A percentile compares a stretch with the other conserved stretches of the same genome.
These are phyloP conservation scores for Barnettozyma californica DNA, from an alignment of 805 yeast species.

Conservation along the genomic window DNA sequence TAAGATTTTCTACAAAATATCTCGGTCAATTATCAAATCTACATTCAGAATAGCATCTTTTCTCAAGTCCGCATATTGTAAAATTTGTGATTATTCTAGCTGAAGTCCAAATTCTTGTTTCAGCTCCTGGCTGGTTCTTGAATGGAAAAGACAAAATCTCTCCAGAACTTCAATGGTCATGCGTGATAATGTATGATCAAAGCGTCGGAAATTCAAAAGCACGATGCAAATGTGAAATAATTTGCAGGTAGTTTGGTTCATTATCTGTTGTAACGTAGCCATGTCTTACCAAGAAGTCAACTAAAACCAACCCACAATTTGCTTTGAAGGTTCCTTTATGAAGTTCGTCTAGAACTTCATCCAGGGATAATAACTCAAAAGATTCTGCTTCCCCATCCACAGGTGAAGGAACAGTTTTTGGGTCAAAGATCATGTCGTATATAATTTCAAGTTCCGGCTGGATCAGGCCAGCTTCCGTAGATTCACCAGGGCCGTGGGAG, in stretches of 20 bases:
- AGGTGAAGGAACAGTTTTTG: conserved; percentile 45
- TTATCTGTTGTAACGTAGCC: conserved; percentile 62
- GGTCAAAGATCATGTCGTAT: conserved; percentile 60
- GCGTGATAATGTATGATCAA: background rate
- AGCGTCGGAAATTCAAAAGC: conserved; percentile 58
- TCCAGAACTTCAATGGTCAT: background rate
- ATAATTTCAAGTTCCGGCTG: conserved; percentile 88
- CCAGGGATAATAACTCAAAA: conserved; percentile 58
- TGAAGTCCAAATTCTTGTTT: too few species aligned
- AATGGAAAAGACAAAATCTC: background rate
- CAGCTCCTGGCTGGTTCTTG: too few species aligned
- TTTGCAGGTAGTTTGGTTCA: conserved; percentile 62
- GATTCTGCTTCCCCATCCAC: conserved; percentile 74
- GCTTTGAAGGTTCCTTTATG: conserved; percentile 71
- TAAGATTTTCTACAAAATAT: too few species aligned
- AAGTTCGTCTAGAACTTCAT: conserved; percentile 49
- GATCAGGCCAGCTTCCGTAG: conserved; percentile 47
- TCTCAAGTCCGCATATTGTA: too few species aligned
- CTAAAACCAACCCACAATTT: conserved; percentile 72
- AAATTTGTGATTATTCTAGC: too few species aligned
- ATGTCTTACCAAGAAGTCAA: conserved; percentile 85
- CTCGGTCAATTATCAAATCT: too few species aligned
- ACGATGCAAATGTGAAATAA: conserved; percentile 61
- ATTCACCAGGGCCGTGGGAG: conserved; percentile 30
- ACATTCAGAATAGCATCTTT: too few species aligned